Conservation (phyloP, 179 eudicot genomes). For the Drosera spatulata region DNA sequence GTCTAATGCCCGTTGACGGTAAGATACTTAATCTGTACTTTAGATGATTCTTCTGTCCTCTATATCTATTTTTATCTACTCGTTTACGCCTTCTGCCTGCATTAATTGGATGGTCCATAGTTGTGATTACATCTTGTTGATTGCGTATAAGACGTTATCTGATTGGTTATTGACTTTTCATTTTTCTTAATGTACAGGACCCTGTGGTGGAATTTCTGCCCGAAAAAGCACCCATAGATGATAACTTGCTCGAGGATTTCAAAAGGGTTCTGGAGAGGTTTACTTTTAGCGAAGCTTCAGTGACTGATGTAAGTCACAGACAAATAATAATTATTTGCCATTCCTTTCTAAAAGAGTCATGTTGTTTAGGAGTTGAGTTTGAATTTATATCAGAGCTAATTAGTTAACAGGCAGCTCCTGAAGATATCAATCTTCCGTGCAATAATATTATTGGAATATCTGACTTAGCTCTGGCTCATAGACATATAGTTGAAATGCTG, state of each 20-base stretch:
- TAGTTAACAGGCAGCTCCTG: background rate
- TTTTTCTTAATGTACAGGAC: slow-evolving; percentile 24
- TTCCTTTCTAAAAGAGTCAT: background rate
- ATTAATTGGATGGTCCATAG: too few species aligned
- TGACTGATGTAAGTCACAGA: slow-evolving; percentile 38
- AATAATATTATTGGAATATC: background rate
- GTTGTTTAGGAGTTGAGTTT: background rate
- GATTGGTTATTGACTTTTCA: background rate
- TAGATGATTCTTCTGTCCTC: too few species aligned
- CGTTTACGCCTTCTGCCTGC: too few species aligned
- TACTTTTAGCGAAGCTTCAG: slow-evolving; percentile 39
- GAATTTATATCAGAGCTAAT: background rate
- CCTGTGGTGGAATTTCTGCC: slow-evolving; percentile 78
- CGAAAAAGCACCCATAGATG: slow-evolving; percentile 63
- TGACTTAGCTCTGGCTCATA: too few species aligned
- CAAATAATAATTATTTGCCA: background rate
- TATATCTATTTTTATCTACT: too few species aligned
- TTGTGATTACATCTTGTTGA: background rate
- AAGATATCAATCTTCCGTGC: background rate
- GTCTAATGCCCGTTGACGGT: too few species aligned
- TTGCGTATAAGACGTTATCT: slow-evolving; percentile 1
- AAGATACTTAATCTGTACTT: too few species aligned
- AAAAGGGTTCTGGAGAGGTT: slow-evolving; percentile 75
- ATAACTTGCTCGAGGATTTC: slow-evolving; percentile 47
- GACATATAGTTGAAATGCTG: too few species aligned